Evolutionary conservation across 768 basidiomycete genomes (phyloP), one percentile per base, ranked within the genome.

Genomic region (Kwoniella mangroviensis): DNA sequence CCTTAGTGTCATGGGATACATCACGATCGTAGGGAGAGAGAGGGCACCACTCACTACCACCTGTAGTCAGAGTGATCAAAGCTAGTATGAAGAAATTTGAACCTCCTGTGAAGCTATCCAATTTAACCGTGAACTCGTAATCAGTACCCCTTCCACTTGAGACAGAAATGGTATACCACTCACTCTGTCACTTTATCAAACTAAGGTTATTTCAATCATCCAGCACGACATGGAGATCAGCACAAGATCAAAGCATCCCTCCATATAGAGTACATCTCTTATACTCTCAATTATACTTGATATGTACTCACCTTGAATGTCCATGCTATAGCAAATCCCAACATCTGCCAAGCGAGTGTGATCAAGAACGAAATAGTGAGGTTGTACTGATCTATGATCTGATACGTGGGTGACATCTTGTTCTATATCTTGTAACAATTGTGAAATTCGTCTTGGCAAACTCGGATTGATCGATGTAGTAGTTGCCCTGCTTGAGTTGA

Each of bases 171-270:
- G n/a, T n/a, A n/a, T n/a, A 49, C 45, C 86, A 75, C 75, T 61
- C 22, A 88, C 81, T 90, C 90, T 13, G 90, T 90, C 55, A 90
- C 88, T 79, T 91, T 90, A 82, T 91, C 90, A 74, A 90, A 89
- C 84, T 90, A 19, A 26, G 56, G 41, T 22, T 6, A 7, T 34
- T 34, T 34, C 34, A 34, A 34, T 34, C 5, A 34, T 7, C 34
- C 34, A 34, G 34, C 34, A 34, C 45, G 13, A 49, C 45, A 49
- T 17, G 13, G 15, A 1, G 19, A 19, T 49, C 45, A 49, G 45
- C 45, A 49, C 19, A 13, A 49, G 13, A 49, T 15, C 45, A 13
- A 15, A 49, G 10, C 45, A 6, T 19, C 12, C 19, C 12, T 49
- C 45, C 45, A 7, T 34, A 7, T 7, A 34, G 34, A 7, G 34